Conservation (phyloP, 1,284 basidiomycete genomes). For the Austropuccinia psidii region DNA sequence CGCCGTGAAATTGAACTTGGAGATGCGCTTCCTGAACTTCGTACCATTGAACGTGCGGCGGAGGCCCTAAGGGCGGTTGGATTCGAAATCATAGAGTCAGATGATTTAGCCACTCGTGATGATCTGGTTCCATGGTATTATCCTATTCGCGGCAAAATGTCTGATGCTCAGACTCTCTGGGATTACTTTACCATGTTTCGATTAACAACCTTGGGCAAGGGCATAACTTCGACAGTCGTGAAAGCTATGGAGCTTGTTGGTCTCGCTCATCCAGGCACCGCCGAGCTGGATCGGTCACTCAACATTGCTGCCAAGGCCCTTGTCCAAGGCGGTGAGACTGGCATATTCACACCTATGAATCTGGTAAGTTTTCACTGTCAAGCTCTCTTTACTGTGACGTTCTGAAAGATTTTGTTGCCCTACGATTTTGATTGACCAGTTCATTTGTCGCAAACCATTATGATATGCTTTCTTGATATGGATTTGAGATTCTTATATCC, state of each 20-base stretch:
- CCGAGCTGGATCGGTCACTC: slow-evolving; percentile 78
- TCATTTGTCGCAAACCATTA: neutral
- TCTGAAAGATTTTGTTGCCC: neutral
- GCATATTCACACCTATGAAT: slow-evolving; percentile 56
- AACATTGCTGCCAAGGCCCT: slow-evolving; percentile 73
- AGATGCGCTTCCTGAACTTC: slow-evolving; percentile 97
- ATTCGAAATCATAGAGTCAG: slow-evolving; percentile 81
- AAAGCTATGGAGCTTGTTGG: slow-evolving; percentile 70
- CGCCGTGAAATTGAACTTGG: slow-evolving; percentile 71
- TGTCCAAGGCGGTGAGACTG: slow-evolving; percentile 74
- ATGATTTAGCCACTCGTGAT: slow-evolving; percentile 78
- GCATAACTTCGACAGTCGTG: slow-evolving; percentile 75
- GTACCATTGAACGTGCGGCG: slow-evolving; percentile 64
- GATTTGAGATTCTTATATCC: no score
- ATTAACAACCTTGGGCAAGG: slow-evolving; percentile 77
- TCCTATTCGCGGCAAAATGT: slow-evolving; percentile 84
- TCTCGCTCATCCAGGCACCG: slow-evolving; percentile 84
- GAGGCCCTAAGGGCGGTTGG: slow-evolving; percentile 76
- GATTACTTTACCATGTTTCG: slow-evolving; percentile 58
- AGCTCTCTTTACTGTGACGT: neutral
- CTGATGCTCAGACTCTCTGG: slow-evolving; percentile 87
- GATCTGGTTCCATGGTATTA: slow-evolving; percentile 78
- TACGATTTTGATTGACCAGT: neutral
- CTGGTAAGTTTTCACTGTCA: slow-evolving; percentile 31
- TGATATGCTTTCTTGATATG: no score